phyloP scores from a whole-genome alignment of 345 rosid species.

The Ricinus communis region DNA sequence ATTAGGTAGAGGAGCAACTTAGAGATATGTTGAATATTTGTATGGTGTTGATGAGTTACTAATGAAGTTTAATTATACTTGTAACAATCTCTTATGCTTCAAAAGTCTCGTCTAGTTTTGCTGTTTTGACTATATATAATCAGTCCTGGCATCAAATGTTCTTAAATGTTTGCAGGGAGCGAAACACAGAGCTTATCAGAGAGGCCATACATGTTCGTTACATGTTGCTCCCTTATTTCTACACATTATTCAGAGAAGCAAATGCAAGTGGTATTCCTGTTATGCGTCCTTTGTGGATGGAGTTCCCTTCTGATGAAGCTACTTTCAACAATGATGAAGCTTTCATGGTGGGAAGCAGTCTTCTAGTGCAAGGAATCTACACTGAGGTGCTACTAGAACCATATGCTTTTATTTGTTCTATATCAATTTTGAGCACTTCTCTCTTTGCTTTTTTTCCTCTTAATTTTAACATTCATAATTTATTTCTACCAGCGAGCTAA shows the following conservation, averaged over 20 bases:
- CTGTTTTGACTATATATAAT: neutral
- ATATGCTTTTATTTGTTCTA: neutral
- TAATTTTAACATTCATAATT: neutral
- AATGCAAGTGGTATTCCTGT: conserved; percentile 82
- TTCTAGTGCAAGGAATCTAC: conserved; percentile 92
- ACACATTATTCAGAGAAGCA: conserved; percentile 96
- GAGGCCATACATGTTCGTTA: conserved; percentile 90
- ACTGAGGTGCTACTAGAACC: conserved; percentile 53
- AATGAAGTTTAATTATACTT: neutral
- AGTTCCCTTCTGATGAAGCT: conserved; percentile 86
- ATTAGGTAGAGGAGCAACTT: too few species aligned
- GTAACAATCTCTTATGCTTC: neutral
- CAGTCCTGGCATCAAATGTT: neutral
- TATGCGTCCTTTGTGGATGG: conserved; percentile 97
- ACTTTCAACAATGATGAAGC: conserved; percentile 89
- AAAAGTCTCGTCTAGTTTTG: neutral
- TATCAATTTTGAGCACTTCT: conserved; percentile 2
- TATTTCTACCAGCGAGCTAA: conserved; percentile 55
- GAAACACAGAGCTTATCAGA: conserved; percentile 78
- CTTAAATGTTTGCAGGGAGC: conserved; percentile 55
- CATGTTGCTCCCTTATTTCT: conserved; percentile 83
- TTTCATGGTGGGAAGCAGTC: conserved; percentile 92
- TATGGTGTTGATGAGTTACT: neutral
- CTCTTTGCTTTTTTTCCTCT: conserved; percentile 9
- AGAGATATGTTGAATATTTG: neutral